Conservation (phyloP, 2,329 filamentous ascomycete species). For the Cadophora luteo-olivacea region DNA sequence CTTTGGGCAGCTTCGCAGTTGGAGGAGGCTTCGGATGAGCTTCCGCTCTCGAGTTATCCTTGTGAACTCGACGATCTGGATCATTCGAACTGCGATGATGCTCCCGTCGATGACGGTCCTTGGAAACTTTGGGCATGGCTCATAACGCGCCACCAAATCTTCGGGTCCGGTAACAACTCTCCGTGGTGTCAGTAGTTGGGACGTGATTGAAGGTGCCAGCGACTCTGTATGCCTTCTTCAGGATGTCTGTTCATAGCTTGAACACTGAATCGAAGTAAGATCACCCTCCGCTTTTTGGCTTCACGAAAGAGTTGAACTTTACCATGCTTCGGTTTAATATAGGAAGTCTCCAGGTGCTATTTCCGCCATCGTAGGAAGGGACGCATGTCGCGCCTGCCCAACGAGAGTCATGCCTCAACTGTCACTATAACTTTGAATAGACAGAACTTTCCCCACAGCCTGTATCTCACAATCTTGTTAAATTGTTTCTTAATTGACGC, state of each 20-base stretch:
- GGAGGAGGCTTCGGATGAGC: neutral
- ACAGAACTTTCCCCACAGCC: neutral
- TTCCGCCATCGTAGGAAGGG: neutral
- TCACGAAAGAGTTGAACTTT: neutral
- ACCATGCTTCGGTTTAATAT: neutral
- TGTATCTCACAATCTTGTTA: neutral
- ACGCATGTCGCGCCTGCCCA: neutral
- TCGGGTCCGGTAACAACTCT: constrained; percentile 1
- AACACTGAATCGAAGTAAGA: neutral
- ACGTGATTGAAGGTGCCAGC: neutral
- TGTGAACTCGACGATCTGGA: neutral
- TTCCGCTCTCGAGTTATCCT: constrained; percentile 1
- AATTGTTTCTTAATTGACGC: neutral
- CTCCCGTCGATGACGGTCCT: constrained; percentile 17
- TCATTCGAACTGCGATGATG: constrained; percentile 3
- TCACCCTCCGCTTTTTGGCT: neutral
- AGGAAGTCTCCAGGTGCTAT: neutral
- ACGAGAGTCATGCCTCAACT: neutral
- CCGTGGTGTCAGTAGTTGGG: neutral
- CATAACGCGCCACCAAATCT: neutral
- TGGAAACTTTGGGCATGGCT: constrained; percentile 8
- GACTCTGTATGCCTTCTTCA: neutral
- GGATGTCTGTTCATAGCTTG: neutral
- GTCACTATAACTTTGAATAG: neutral
- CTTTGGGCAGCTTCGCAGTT: constrained; percentile 13